A percentile compares a stretch with the other conserved stretches of the same genome.
These are phyloP conservation scores for Penicillium sp. DNA, from an alignment of 2,329 filamentous ascomycete species.

Conservation along the genomic window DNA sequence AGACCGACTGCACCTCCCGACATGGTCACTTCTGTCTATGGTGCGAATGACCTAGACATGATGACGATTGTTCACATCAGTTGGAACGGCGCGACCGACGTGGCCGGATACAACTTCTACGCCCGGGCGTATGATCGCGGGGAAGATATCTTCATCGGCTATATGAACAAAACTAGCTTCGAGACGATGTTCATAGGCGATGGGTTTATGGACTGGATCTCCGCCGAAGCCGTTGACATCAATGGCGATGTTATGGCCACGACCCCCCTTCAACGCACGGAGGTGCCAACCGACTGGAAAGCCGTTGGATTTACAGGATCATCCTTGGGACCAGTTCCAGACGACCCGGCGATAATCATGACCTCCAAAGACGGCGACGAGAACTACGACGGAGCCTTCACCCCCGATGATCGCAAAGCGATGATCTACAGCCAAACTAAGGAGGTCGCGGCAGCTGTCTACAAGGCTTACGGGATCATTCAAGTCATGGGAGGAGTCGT, in stretches of 20 bases:
- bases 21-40: slow-evolving; percentile 26
- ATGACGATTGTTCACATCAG: slow-evolving; percentile 31
- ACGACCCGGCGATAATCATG: slow-evolving; percentile 18
- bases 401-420: slow-evolving; percentile 5
- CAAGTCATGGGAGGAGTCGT: slow-evolving; percentile 23
- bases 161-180: slow-evolving; percentile 34
- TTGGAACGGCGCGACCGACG: slow-evolving; percentile 38
- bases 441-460: slow-evolving; percentile 21
- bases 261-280: slow-evolving; percentile 14
- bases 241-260: slow-evolving; percentile 26
- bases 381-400: not conserved
- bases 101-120: slow-evolving; percentile 33
- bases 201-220: slow-evolving; percentile 33
- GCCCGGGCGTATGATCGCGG: slow-evolving; percentile 23
- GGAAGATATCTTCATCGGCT: slow-evolving; percentile 25
- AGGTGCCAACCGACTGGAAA: slow-evolving; percentile 23
- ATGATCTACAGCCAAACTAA: slow-evolving; percentile 4
- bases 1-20: slow-evolving; percentile 26
- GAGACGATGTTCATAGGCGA: slow-evolving; percentile 36
- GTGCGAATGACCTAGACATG: slow-evolving; percentile 16
- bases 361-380: not conserved
- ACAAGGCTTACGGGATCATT: slow-evolving; percentile 27
- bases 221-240: slow-evolving; percentile 29
- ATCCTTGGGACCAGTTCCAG: slow-evolving; percentile 14
- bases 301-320: slow-evolving; percentile 22